phyloP scores from a whole-genome alignment of 768 basidiomycete genomes.

The Russula olivacea region DNA sequence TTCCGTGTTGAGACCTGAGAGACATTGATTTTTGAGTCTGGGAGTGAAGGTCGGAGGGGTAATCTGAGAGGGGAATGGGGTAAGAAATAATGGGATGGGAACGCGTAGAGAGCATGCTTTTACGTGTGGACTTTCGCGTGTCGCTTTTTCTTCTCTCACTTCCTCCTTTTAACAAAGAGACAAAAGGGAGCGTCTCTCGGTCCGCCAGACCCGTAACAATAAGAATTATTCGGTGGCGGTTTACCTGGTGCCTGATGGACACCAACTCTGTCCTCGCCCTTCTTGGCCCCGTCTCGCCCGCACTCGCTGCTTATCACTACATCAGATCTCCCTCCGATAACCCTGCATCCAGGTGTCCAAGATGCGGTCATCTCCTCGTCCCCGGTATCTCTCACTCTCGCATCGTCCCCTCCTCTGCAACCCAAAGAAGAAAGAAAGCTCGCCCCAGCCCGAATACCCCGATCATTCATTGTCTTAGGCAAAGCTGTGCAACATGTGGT shows the following conservation, averaged over 20 bases:
- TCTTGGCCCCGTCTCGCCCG: constrained; percentile 47
- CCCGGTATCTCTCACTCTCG: constrained; percentile 37
- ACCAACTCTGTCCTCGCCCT: constrained; percentile 41
- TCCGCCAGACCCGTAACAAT: constrained; percentile 12
- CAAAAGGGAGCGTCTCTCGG: neutral
- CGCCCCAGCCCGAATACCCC: constrained; percentile 19
- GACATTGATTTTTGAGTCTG: constrained; percentile 19
- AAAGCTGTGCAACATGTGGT: constrained; percentile 31
- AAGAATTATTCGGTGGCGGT: neutral
- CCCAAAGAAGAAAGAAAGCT: constrained; percentile 9
- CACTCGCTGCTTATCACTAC: constrained; percentile 59
- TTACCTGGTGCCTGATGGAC: neutral
- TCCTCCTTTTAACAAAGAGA: neutral
- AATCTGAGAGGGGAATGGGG: constrained; percentile 17
- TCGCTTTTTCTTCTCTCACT: neutral
- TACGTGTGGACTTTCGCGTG: constrained; percentile 2
- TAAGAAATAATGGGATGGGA: constrained; percentile 13
- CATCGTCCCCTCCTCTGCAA: constrained; percentile 32
- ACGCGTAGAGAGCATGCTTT: constrained; percentile 20
- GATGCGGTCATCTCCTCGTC: constrained; percentile 49
- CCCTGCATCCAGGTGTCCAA: constrained; percentile 37
- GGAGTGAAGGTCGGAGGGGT: constrained; percentile 2
- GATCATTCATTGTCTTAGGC: neutral
- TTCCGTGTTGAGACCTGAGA: constrained; percentile 27
- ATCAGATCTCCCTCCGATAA: constrained; percentile 32